These are phyloP conservation scores for Xylariaceae sp. DNA, from an alignment of 2,329 filamentous ascomycete species.

Conservation along the genomic window DNA sequence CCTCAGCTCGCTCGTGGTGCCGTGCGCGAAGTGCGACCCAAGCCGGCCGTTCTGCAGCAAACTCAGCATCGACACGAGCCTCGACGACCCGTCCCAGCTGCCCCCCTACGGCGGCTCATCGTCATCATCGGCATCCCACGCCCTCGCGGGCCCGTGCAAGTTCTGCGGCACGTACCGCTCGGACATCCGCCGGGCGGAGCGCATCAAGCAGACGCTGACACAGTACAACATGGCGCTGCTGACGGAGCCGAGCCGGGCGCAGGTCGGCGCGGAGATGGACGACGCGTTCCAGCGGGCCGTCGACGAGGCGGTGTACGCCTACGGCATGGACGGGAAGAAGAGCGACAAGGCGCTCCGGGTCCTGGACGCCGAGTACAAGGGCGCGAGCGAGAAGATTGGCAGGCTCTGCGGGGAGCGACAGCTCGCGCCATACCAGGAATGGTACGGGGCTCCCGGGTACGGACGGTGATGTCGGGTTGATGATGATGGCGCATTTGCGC, in stretches of 20 bases:
- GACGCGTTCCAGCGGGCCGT: constrained; percentile 15
- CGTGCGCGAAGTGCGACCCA: constrained; percentile 11
- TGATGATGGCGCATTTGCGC: no score
- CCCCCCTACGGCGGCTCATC: constrained; percentile 6
- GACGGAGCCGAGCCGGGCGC: constrained; percentile 10
- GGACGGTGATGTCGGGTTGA: no score
- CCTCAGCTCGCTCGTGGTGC: constrained; percentile 13
- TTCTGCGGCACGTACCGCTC: constrained; percentile 15
- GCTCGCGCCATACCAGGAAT: neutral
- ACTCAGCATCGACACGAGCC: constrained; percentile 9
- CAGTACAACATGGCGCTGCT: constrained; percentile 18
- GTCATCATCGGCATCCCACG: neutral
- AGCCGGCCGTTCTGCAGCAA: constrained; percentile 11
- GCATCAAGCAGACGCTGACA: constrained; percentile 14
- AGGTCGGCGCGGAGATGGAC: constrained; percentile 14
- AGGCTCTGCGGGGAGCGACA: neutral
- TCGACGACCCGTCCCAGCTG: constrained; percentile 4
- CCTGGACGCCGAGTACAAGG: neutral
- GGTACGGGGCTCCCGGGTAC: neutral
- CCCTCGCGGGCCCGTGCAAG: constrained; percentile 15
- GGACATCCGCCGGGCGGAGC: constrained; percentile 15
- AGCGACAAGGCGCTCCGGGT: neutral
- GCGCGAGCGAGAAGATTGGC: neutral
- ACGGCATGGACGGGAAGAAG: neutral
- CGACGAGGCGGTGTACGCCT: constrained; percentile 14